Conservation (phyloP, 164 flowering plant genomes). For the Vitis rupestris region DNA sequence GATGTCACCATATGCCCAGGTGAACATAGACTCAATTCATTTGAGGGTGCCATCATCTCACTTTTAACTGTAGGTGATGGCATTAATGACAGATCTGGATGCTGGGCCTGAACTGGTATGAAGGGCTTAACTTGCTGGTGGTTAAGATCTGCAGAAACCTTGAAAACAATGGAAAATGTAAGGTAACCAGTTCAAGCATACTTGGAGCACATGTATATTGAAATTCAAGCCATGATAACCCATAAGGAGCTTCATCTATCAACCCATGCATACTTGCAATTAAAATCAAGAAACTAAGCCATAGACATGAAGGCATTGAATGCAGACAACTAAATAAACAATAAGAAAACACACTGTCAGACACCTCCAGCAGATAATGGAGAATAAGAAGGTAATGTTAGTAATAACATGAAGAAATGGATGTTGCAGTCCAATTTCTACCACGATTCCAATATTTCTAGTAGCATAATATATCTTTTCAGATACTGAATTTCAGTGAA, state of each 20-base stretch:
- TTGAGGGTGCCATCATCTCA: slow-evolving; percentile 42
- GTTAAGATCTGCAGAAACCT: slow-evolving; percentile 48
- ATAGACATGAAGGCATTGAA: background rate
- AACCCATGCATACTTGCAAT: background rate
- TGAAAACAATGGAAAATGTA: slow-evolving; percentile 22
- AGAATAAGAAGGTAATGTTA: background rate
- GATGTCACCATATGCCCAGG: slow-evolving; percentile 29
- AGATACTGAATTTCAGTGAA: background rate
- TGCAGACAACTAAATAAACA: background rate
- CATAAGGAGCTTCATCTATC: slow-evolving; percentile 3
- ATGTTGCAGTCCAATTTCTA: too few species aligned
- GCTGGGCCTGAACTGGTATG: slow-evolving; percentile 44
- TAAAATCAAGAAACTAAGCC: background rate
- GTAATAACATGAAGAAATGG: background rate
- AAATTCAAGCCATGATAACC: background rate
- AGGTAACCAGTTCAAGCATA: slow-evolving; percentile 15
- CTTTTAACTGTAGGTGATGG: slow-evolving; percentile 34
- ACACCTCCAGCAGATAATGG: background rate
- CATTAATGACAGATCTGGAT: slow-evolving; percentile 28
- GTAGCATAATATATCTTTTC: background rate
- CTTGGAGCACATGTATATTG: background rate
- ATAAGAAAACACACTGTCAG: background rate
- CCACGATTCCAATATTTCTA: background rate
- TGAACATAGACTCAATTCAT: slow-evolving; percentile 45
- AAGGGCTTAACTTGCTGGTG: slow-evolving; percentile 34